Evolutionary conservation across 2,329 filamentous ascomycete species (phyloP).

Genomic region (Cladophialophora yegresii): DNA sequence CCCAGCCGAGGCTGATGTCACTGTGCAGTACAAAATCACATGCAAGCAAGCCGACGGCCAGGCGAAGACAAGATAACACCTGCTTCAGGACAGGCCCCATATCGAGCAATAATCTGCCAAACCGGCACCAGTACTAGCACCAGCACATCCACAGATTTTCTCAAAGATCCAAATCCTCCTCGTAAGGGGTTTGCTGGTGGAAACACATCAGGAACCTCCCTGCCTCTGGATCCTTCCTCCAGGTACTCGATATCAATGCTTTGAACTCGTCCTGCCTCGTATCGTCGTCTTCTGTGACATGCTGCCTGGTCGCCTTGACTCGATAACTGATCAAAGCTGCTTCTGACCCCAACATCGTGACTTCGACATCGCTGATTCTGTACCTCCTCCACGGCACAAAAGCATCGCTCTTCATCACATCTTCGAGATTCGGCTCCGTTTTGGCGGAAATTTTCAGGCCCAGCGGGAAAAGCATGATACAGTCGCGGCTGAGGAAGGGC

Average conservation of each 20-base stretch:
- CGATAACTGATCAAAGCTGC: slow-evolving; percentile 35
- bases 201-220: slow-evolving; percentile 34
- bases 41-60: neutral
- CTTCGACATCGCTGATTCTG: slow-evolving; percentile 31
- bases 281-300: slow-evolving; percentile 29
- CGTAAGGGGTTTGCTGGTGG: slow-evolving; percentile 37
- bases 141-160: neutral
- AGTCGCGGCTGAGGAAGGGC: slow-evolving; percentile 36
- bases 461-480: slow-evolving; percentile 36
- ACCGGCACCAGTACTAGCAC: no score
- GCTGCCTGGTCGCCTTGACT: slow-evolving; percentile 32
- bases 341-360: slow-evolving; percentile 31
- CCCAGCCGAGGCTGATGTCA: slow-evolving; percentile 23
- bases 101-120: neutral
- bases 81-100: neutral
- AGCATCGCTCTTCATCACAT: slow-evolving; percentile 36
- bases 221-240: slow-evolving; percentile 34
- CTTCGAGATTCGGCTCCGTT: slow-evolving; percentile 32
- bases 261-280: slow-evolving; percentile 31
- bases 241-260: slow-evolving; percentile 35
- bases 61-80: neutral
- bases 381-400: slow-evolving; percentile 37
- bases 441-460: slow-evolving; percentile 33
- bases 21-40: slow-evolving; percentile 18
- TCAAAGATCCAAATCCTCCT: slow-evolving; percentile 23